Evolutionary conservation across 2,329 filamentous ascomycete species (phyloP).

Genomic region (Dactylellina sp.): DNA sequence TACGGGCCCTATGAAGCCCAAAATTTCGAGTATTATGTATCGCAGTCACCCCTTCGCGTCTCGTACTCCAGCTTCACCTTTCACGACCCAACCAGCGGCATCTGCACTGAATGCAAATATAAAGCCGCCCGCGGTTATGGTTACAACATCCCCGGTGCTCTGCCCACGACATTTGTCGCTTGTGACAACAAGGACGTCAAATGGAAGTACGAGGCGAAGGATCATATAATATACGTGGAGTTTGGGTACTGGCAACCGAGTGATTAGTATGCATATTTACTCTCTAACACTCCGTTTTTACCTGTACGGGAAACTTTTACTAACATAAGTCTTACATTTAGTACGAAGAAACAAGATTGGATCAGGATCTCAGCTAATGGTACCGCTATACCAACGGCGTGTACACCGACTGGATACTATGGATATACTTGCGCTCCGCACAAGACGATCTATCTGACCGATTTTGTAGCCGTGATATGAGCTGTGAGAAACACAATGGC

Average conservation of each 20-base stretch:
- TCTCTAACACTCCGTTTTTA: neutral
- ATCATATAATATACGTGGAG: constrained; percentile 48
- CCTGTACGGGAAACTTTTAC: neutral
- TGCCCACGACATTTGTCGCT: constrained; percentile 20
- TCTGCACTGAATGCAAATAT: constrained; percentile 41
- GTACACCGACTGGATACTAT: constrained; percentile 31
- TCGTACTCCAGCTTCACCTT: constrained; percentile 51
- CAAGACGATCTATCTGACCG: constrained; percentile 41
- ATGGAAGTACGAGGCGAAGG: constrained; percentile 34
- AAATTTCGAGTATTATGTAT: constrained; percentile 50
- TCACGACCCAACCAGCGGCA: constrained; percentile 27
- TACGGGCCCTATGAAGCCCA: constrained; percentile 42
- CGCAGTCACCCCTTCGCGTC: constrained; percentile 26
- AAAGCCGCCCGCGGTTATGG: constrained; percentile 17
- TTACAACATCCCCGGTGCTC: constrained; percentile 3
- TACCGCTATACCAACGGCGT: constrained; percentile 37
- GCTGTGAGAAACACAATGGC: neutral
- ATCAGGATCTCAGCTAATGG: constrained; percentile 34
- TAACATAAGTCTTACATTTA: constrained; percentile 1
- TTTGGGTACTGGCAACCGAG: constrained; percentile 29
- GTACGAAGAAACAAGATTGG: constrained; percentile 23
- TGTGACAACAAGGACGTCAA: constrained; percentile 41
- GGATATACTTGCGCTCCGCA: constrained; percentile 49
- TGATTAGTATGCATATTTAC: constrained; percentile 12
- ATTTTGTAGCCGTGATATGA: constrained; percentile 29